Evolutionary conservation across 768 basidiomycete species (phyloP), one percentile per base, ranked within the genome.

Genomic region (Guyanaporus albipodus): DNA sequence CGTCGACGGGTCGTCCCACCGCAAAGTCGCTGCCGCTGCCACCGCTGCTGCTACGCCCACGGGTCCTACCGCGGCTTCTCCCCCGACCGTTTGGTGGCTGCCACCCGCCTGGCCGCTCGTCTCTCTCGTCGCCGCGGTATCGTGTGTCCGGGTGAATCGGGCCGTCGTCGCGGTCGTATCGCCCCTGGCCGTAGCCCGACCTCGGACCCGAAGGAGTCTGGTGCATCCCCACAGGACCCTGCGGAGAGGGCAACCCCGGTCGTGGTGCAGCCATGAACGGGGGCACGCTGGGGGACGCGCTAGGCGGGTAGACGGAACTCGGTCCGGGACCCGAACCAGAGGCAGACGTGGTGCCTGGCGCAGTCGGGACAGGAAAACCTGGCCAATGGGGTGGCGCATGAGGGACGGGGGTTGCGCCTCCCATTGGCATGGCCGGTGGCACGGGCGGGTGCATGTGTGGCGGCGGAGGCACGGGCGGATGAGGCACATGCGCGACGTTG

Each of bases 1-100:
- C 58, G 55, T 85, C 83, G 15, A 75, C 66, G 28, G 78, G 66
- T 33, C 71, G 58, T 33, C 68, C 70, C 24, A 61, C n/a, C n/a
- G n/a, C 55, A 29, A 68, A 57, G 12, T 66, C 61, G 3, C 59
- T 49, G n/a, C 55, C 42, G 5, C 44, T 36, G 19, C 46, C 22
- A 6, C 44, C 44, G 4, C 48, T 18, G 17, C 44, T 15, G 27
- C 49, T 38, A 22, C 64, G 50, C 12, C 67, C 63, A 28, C 64
- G 54, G 1, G 65, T 58, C 6, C 69, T 42, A 2, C 63, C 58
- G 3, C 68, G 39, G 8, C 70, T 66, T 28, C 67, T 45, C 0
- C 70, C 70, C 8, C 70, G 63, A 6, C 68, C 66, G 19, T 64
- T 63, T 12, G 49, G 8, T 8, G 46, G 33, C 18, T 62, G 60